Base-by-base conservation (phyloP, 1,284 basidiomycete genomes). In the Rhizoctonia solani region DNA sequence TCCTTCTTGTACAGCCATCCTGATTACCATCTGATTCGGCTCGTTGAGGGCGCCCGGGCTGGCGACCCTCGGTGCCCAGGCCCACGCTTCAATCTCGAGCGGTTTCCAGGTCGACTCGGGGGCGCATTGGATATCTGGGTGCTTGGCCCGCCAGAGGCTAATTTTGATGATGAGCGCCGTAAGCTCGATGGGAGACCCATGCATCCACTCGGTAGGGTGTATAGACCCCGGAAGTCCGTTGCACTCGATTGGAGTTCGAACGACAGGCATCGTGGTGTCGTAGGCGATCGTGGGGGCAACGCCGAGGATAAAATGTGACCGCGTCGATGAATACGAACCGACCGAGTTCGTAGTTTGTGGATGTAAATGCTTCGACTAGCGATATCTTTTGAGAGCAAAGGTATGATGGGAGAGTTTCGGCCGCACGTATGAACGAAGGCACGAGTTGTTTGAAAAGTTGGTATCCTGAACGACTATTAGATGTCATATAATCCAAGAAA, bases 281-380 rank as follows among this genome's bases (percentile, higher is more conserved):
- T 66, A 66, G 14, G 54, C 52, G 21, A 66, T 42, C 19, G 54
- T 37, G 23, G 63, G 63, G 5, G 63, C 27, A 3, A 47, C 30
- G n/a, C 52, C 63, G n/a, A 66, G 47, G 4, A 39, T 37, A 16
- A 66, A 27, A 34, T 16, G 52, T 32, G 21, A 54, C 32, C 19
- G 39, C 42, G 14, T 66, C 63, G n/a, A 66, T 66, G 27, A 66
- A 66, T 8, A 54, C 21, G 21, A 54, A 66, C 3, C 63, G 27
- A 16, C 52, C 27, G 29, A 66, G 25, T 16, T 66, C 63, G 27
- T 19, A 32, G 9, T 19, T 52, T 44, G 19, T 16, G 4, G 63
- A 44, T 8, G 11, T 23, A 16, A 66, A 39, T n/a, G 32, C 41
- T 21, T 66, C 50, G 11, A 52, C n/a, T n/a, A 54, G 42, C 9